Evolutionary conservation across 371 early-diverging fungal genomes (phyloP).

Genomic region (Mucor saturninus): DNA sequence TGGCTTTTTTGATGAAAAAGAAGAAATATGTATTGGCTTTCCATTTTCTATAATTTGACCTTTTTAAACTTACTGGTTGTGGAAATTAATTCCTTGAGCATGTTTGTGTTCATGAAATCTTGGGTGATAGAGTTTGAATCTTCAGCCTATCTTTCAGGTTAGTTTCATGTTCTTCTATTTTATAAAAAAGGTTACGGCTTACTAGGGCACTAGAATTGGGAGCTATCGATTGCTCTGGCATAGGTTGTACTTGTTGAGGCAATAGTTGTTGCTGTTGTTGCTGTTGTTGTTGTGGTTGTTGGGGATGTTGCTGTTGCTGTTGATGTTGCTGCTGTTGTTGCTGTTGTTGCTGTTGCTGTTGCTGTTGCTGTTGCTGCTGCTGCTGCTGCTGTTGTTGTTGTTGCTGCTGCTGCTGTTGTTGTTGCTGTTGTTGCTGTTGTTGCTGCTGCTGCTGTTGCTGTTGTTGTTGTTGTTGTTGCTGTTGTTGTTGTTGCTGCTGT

Average conservation of each 20-base stretch:
- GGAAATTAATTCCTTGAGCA: constrained; percentile 44
- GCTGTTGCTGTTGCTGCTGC: constrained; percentile 21
- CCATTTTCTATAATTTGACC: no score
- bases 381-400: constrained; percentile 13
- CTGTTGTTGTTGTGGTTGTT: constrained; percentile 3
- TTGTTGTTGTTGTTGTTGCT: constrained; percentile 10
- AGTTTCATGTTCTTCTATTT: neutral
- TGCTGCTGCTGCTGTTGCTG: constrained; percentile 13
- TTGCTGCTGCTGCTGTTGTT: constrained; percentile 9
- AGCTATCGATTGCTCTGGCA: neutral
- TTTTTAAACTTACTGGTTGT: constrained; percentile 39
- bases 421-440: constrained; percentile 1
- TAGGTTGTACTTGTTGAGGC: constrained; percentile 4
- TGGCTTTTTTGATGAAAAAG: neutral
- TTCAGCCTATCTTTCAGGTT: constrained; percentile 30
- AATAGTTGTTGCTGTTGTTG: constrained; percentile 9
- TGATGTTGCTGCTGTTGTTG: constrained; percentile 17
- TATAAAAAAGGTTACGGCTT: no score
- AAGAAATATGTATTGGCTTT: no score
- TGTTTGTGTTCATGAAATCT: constrained; percentile 56
- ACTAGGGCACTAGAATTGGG: neutral
- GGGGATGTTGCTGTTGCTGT: constrained; percentile 5
- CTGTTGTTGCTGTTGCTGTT: constrained; percentile 17
- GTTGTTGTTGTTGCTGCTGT: constrained; percentile 7
- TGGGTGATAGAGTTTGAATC: constrained; percentile 53